Percentiles rank a stretch among this genome's conserved stretches.
These are phyloP conservation scores for Cercospora zeae-maydis DNA, from an alignment of 2,329 filamentous ascomycete genomes.

Conservation along the genomic window DNA sequence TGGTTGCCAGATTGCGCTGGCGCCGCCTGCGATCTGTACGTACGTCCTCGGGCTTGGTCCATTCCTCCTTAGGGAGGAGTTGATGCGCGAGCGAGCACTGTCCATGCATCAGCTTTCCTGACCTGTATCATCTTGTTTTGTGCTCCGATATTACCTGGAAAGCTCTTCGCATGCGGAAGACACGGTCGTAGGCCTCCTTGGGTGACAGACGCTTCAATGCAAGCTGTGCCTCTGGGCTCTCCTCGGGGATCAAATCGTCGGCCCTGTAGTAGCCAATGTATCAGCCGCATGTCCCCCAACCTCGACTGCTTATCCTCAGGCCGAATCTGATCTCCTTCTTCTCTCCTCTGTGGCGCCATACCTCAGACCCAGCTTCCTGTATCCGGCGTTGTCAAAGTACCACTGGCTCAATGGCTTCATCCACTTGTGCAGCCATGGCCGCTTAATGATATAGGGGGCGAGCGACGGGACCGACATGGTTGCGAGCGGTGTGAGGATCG, in stretches of 20 bases:
- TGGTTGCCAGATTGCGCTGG: not conserved
- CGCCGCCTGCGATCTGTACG: conserved; percentile 13
- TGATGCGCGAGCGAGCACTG: conserved; percentile 65
- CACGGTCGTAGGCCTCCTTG: conserved; percentile 91
- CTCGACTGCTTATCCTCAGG: not conserved
- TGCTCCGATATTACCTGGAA: conserved; percentile 63
- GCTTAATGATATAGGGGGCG: conserved; percentile 72
- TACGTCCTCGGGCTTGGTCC: conserved; percentile 67
- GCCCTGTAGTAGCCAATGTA: conserved; percentile 55
- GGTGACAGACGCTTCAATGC: conserved; percentile 86
- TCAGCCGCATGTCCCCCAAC: conserved; percentile 11
- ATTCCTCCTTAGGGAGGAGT: conserved; percentile 61
- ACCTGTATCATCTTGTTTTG: conserved; percentile 10
- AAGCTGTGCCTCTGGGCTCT: conserved; percentile 78
- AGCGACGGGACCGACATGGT: conserved; percentile 69
- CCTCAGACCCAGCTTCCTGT: conserved; percentile 88
- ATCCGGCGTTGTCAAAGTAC: conserved; percentile 86
- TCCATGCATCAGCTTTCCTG: conserved; percentile 21
- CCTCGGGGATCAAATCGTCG: conserved; percentile 93
- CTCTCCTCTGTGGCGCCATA: conserved; percentile 45
- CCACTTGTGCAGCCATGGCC: conserved; percentile 78
- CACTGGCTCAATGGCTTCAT: conserved; percentile 79
- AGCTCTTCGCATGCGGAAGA: conserved; percentile 94
- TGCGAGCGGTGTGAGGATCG: conserved; percentile 23
- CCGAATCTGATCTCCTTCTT: not conserved